These are phyloP conservation scores for Chrysanthemum lavandulifolium DNA, from an alignment of 129 eudicot genomes.

Conservation along the genomic window DNA sequence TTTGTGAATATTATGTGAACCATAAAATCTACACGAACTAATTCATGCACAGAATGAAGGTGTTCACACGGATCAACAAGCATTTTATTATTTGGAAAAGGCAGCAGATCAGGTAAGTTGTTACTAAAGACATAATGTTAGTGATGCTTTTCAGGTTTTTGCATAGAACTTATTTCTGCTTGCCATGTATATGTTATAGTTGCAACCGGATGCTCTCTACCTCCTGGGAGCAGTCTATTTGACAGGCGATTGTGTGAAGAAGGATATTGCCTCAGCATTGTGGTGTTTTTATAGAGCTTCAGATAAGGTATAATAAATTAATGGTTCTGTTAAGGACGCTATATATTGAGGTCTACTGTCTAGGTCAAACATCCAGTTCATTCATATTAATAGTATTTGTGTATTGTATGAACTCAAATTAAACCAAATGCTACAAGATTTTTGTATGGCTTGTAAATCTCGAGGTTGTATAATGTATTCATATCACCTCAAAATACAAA, in stretches of 20 bases:
- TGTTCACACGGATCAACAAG: constrained; percentile 75
- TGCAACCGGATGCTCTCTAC: constrained; percentile 91
- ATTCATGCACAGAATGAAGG: constrained; percentile 53
- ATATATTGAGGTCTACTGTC: no score
- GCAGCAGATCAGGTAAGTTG: constrained; percentile 65
- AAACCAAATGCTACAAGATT: constrained; percentile 3
- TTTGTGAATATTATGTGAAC: neutral
- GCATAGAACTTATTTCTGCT: constrained; percentile 4
- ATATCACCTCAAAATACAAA: constrained; percentile 2
- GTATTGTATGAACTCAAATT: neutral
- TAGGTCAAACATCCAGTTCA: neutral
- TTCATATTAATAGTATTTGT: neutral
- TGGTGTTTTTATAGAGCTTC: constrained; percentile 93
- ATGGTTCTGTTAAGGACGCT: no score
- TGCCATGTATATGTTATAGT: constrained; percentile 38
- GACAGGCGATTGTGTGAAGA: constrained; percentile 68
- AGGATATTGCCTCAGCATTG: constrained; percentile 62
- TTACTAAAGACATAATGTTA: neutral
- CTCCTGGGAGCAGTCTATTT: constrained; percentile 48
- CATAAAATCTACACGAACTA: constrained; percentile 1
- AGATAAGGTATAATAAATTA: constrained; percentile 48
- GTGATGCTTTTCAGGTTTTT: neutral
- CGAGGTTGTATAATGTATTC: constrained; percentile 5
- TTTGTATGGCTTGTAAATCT: neutral
- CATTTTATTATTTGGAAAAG: constrained; percentile 72